Base-by-base conservation (phyloP, 768 basidiomycete species). In the Steccherinum ochraceum region DNA sequence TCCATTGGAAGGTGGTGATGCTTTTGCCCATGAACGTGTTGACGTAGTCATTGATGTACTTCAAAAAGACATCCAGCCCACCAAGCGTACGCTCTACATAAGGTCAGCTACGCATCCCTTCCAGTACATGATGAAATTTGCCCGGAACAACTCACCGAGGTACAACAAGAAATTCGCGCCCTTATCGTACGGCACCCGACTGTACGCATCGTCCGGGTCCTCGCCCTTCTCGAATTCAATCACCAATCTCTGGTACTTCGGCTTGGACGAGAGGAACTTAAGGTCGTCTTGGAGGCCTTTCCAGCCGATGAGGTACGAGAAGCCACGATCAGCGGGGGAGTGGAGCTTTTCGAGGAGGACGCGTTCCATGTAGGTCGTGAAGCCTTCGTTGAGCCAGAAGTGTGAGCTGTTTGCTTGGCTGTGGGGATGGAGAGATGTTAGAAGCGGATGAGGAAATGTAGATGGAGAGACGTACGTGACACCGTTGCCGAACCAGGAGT, bases 401-500 rank as follows among this genome's bases (percentile, higher is more conserved):
- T 89, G 86, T 0, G 80, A 78, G 0, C 87, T 81, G 55, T 89
- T 68, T 0, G 84, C 83, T 50, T 87, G 84, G 0, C 84, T 79
- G 52, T 5, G 27, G 27, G 3, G 12, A 19, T 2, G 1, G 24
- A 10, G 10, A 12, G n/a, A 1, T 23, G 30, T 11, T 18, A 25
- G 16, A 12, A 16, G 26, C 25, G 54, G 47, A 21, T 12, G 30
- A 12, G 25, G 30, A 35, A 35, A 35, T 16, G 24, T 11, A 39
- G 24, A 21, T 24, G 21, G 23, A 16, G 20, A 21, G 1, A 61
- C 74, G 53, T 60, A 76, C 86, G 88, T 90, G 50, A 92, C 80
- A 20, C 89, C 87, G 62, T 94, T 93, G n/a, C 92, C 92, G 53
- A 92, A 94, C 83, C 86, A 96, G 2, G 87, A 89, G 62, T 97